Evolutionary conservation across 805 yeast genomes (phyloP).

Genomic region (Hanseniaspora hatyaiensis): DNA sequence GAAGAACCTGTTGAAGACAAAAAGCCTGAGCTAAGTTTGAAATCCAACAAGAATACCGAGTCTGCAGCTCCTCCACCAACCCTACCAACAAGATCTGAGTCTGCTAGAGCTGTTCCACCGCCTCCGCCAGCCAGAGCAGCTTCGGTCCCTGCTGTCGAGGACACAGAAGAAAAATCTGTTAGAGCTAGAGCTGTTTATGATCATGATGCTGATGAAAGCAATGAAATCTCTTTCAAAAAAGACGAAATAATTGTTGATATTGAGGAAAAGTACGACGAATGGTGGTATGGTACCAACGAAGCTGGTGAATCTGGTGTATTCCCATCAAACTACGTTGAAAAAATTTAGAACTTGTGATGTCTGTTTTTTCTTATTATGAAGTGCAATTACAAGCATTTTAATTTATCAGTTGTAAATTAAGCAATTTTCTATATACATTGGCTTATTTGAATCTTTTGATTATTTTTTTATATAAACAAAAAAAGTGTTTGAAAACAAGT

Average conservation of each 20-base stretch:
- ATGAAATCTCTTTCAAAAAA: conserved; percentile 74
- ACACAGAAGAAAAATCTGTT: conserved; percentile 17
- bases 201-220: conserved; percentile 85
- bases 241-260: conserved; percentile 73
- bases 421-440: too few species aligned
- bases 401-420: conserved; percentile 7
- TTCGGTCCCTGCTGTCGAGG: conserved; percentile 19
- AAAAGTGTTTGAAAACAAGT: too few species aligned
- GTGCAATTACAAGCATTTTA: conserved; percentile 17
- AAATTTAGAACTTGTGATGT: neutral
- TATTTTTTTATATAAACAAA: too few species aligned
- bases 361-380: neutral
- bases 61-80: conserved; percentile 18
- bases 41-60: neutral
- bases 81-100: conserved; percentile 24
- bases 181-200: conserved; percentile 76
- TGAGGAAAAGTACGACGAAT: conserved; percentile 83
- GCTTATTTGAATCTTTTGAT: too few species aligned
- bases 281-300: conserved; percentile 85
- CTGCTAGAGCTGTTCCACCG: conserved; percentile 20
- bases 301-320: conserved; percentile 68
- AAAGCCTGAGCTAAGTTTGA: conserved; percentile 17
- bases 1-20: conserved; percentile 4
- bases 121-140: conserved; percentile 28
- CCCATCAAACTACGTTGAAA: conserved; percentile 75